phyloP scores from a whole-genome alignment of 805 yeast genomes.

The Ogataea pini region DNA sequence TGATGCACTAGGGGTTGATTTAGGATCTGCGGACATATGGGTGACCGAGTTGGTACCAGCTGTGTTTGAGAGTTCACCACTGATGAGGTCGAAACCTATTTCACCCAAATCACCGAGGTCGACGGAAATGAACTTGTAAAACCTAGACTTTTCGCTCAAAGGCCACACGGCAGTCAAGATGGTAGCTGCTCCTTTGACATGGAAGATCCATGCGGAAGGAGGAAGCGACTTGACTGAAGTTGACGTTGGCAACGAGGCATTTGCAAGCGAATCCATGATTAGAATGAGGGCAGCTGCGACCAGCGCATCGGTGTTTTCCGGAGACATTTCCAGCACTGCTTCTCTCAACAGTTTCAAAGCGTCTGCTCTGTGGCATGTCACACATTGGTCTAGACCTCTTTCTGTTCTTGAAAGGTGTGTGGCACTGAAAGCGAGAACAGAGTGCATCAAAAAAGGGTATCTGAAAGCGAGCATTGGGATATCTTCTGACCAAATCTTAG shows the following conservation, averaged over 20 bases:
- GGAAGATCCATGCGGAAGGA: constrained; percentile 95
- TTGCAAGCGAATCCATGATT: constrained; percentile 92
- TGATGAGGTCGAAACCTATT: constrained; percentile 42
- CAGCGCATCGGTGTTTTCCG: constrained; percentile 87
- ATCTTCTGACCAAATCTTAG: constrained; percentile 82
- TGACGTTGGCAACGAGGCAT: constrained; percentile 66
- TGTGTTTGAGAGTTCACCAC: constrained; percentile 35
- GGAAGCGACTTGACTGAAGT: constrained; percentile 66
- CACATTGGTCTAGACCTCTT: constrained; percentile 74
- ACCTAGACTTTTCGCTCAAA: constrained; percentile 64
- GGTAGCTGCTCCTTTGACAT: constrained; percentile 95
- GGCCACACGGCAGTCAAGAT: constrained; percentile 97
- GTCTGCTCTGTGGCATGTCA: constrained; percentile 84
- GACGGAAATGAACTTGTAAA: constrained; percentile 73
- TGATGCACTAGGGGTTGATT: constrained; percentile 11
- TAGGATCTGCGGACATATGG: constrained; percentile 5
- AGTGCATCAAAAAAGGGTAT: constrained; percentile 90
- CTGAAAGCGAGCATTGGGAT: constrained; percentile 87
- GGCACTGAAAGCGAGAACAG: constrained; percentile 86
- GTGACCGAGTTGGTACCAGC: constrained; percentile 17
- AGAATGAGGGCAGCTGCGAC: constrained; percentile 89
- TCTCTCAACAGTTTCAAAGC: constrained; percentile 79
- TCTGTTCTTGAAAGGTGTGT: constrained; percentile 83
- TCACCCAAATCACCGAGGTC: constrained; percentile 90
- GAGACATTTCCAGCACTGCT: constrained; percentile 80